Evolutionary conservation across 2,329 filamentous ascomycete species (phyloP).

Genomic region (Fusarium sp.): DNA sequence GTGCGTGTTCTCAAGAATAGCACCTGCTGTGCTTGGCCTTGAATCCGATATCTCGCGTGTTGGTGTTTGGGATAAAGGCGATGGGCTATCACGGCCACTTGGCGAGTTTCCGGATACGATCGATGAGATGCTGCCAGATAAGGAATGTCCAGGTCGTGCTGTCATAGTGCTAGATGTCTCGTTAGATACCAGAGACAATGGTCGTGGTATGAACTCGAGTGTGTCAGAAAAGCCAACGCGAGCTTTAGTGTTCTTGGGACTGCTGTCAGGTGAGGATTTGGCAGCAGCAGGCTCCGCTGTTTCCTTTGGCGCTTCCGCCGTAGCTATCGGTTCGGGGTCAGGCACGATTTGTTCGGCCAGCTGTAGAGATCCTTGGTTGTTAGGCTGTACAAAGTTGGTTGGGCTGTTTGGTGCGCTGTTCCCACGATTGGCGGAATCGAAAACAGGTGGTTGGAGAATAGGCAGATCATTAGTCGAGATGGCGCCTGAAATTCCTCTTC

Average conservation of each 20-base stretch:
- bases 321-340: conserved; percentile 3
- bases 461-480: conserved; percentile 87
- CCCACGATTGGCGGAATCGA: conserved; percentile 62
- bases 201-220: conserved; percentile 84
- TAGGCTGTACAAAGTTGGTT: conserved; percentile 55
- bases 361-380: conserved; percentile 36
- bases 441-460: conserved; percentile 69
- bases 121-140: conserved; percentile 84
- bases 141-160: conserved; percentile 74
- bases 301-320: conserved; percentile 8
- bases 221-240: conserved; percentile 87
- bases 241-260: conserved; percentile 59
- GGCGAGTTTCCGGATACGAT: conserved; percentile 70
- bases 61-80: conserved; percentile 53
- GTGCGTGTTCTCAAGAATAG: conserved; percentile 67
- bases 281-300: conserved; percentile 1
- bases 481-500: conserved; percentile 76
- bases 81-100: conserved; percentile 54
- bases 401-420: conserved; percentile 75
- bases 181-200: conserved; percentile 84
- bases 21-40: conserved; percentile 76
- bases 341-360: conserved; percentile 4
- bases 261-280: conserved; percentile 13
- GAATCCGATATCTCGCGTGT: conserved; percentile 59
- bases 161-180: conserved; percentile 84